These are phyloP conservation scores for Mangifera indica DNA, from an alignment of 345 rosid species.

Conservation along the genomic window DNA sequence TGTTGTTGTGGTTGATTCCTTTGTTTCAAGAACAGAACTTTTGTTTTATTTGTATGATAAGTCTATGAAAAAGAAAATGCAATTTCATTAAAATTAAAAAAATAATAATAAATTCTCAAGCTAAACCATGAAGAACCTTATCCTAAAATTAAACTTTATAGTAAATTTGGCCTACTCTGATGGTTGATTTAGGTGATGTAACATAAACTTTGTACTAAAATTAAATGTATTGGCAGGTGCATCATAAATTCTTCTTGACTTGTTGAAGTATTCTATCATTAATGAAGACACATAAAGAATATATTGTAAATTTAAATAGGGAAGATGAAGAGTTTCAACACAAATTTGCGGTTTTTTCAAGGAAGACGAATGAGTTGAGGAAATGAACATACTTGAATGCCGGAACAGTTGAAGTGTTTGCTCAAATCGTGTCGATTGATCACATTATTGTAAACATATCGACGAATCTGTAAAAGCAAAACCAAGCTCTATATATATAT, in stretches of 20 bases:
- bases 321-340: too few species aligned
- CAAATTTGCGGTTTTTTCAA: too few species aligned
- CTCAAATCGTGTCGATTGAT: slow-evolving; percentile 35
- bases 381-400: slow-evolving; percentile 26
- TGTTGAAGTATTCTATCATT: too few species aligned
- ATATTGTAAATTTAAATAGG: neutral
- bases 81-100: too few species aligned
- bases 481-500: too few species aligned
- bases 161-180: too few species aligned
- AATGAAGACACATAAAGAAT: too few species aligned
- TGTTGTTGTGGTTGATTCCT: slow-evolving; percentile 26
- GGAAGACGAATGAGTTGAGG: neutral
- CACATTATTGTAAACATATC: slow-evolving; percentile 37
- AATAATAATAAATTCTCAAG: too few species aligned
- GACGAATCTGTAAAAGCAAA: slow-evolving; percentile 26
- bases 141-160: too few species aligned
- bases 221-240: neutral
- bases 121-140: too few species aligned
- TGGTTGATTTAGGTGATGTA: too few species aligned
- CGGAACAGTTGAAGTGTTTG: slow-evolving; percentile 37
- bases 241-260: neutral
- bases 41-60: slow-evolving; percentile 35
- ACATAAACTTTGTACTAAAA: too few species aligned
- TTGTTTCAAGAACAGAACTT: slow-evolving; percentile 38
- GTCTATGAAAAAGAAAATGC: slow-evolving; percentile 8